These are phyloP conservation scores for Phaeodactylum tricornutum DNA, from an alignment of 108 stramenopile genomes.

Conservation along the genomic window DNA sequence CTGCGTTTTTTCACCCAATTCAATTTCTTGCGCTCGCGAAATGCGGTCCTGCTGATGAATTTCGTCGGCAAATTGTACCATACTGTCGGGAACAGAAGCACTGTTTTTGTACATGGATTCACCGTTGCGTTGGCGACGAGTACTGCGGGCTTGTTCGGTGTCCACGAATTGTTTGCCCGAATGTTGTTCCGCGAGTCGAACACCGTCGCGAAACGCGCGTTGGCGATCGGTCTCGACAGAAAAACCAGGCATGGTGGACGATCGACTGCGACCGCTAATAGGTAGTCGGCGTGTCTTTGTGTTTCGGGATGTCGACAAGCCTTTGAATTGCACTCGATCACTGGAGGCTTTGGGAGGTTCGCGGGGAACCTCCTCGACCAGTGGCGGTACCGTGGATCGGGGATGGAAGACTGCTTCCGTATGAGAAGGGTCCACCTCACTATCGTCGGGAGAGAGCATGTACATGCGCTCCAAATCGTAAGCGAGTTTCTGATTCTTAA, in stretches of 20 bases:
- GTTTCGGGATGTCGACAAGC: not conserved
- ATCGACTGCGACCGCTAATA: conserved; percentile 3
- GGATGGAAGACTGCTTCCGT: too few species aligned
- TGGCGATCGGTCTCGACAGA: conserved; percentile 16
- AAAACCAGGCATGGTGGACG: conserved; percentile 77
- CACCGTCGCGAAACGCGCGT: conserved; percentile 15
- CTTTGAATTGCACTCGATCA: conserved; percentile 1
- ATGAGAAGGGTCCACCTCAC: too few species aligned
- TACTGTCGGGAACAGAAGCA: conserved; percentile 60
- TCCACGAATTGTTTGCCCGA: conserved; percentile 7
- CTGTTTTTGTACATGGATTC: conserved; percentile 46
- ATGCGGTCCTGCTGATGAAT: conserved; percentile 59
- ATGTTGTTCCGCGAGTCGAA: conserved; percentile 16
- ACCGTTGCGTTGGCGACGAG: not conserved
- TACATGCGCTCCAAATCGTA: too few species aligned
- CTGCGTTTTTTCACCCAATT: conserved; percentile 69
- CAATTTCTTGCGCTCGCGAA: conserved; percentile 60
- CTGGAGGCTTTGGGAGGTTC: not conserved
- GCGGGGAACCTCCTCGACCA: too few species aligned
- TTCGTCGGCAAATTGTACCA: conserved; percentile 56
- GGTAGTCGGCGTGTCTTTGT: not conserved
- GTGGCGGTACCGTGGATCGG: too few species aligned
- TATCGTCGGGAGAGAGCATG: too few species aligned
- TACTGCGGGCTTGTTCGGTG: not conserved
- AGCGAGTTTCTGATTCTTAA: too few species aligned